These are phyloP conservation scores for Rehmannia glutinosa DNA, from an alignment of 257 asterid species.

Conservation along the genomic window DNA sequence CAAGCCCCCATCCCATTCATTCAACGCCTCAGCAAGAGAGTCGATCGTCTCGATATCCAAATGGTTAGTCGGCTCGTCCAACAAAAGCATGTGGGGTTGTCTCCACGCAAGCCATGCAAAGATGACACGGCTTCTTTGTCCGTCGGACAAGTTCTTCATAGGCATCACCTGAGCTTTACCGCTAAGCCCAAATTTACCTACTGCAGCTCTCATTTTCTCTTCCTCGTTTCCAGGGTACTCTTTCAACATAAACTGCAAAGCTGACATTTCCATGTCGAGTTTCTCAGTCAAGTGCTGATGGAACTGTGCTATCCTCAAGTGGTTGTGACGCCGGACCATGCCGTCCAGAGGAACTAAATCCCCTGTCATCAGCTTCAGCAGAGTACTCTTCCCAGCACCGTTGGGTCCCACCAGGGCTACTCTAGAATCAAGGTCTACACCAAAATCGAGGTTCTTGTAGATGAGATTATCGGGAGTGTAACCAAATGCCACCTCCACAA, in stretches of 20 bases:
- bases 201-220: conserved; percentile 88
- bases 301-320: conserved; percentile 81
- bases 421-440: conserved; percentile 95
- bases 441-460: conserved; percentile 85
- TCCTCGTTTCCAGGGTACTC: conserved; percentile 95
- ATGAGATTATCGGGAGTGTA: conserved; percentile 85
- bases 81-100: conserved; percentile 78
- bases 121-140: conserved; percentile 83
- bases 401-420: conserved; percentile 97
- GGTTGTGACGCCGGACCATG: conserved; percentile 96
- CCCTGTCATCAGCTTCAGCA: conserved; percentile 96
- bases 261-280: conserved; percentile 80
- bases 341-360: conserved; percentile 83
- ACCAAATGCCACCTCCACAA: conserved; percentile 86
- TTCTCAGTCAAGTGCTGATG: conserved; percentile 94
- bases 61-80: conserved; percentile 98
- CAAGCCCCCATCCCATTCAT: conserved; percentile 96
- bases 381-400: conserved; percentile 98
- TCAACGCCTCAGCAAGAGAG: conserved; percentile 92
- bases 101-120: conserved; percentile 97
- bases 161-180: conserved; percentile 99
- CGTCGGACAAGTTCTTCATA: conserved; percentile 85
- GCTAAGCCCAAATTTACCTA: conserved; percentile 80
- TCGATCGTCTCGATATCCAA: conserved; percentile 96
- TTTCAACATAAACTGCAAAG: conserved; percentile 63